Evolutionary conservation across 768 basidiomycete genomes (phyloP).

Genomic region (Termitomyces sp.): DNA sequence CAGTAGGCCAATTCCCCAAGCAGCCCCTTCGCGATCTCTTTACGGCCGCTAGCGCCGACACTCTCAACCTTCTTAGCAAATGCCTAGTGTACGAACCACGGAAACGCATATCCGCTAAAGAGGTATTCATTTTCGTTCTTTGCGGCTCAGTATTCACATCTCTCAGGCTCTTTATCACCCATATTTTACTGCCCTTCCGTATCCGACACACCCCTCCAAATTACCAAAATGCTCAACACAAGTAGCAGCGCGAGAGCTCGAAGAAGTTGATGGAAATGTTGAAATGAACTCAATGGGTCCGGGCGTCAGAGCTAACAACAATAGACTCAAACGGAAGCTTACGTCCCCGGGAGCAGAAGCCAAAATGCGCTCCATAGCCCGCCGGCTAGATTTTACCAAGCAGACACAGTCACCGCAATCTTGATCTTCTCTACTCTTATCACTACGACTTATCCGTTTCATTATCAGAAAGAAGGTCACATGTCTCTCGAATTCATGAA

Average conservation of each 20-base stretch:
- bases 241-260: slow-evolving; percentile 48
- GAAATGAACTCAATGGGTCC: slow-evolving; percentile 44
- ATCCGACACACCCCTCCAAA: slow-evolving; percentile 83
- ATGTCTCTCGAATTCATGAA: neutral
- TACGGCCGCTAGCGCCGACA: slow-evolving; percentile 83
- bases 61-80: slow-evolving; percentile 74
- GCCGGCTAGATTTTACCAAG: slow-evolving; percentile 68
- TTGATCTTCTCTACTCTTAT: neutral
- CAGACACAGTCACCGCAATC: slow-evolving; percentile 28
- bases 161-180: slow-evolving; percentile 76
- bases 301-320: slow-evolving; percentile 48
- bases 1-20: slow-evolving; percentile 82
- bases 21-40: slow-evolving; percentile 81
- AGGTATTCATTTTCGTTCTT: slow-evolving; percentile 37
- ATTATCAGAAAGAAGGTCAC: neutral
- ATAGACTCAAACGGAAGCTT: slow-evolving; percentile 67
- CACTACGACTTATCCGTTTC: neutral
- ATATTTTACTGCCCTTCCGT: slow-evolving; percentile 83
- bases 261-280: slow-evolving; percentile 75
- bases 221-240: slow-evolving; percentile 69
- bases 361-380: slow-evolving; percentile 53
- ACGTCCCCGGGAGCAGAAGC: slow-evolving; percentile 49
- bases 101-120: slow-evolving; percentile 70
- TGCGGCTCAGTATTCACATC: neutral
- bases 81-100: slow-evolving; percentile 85